These are phyloP conservation scores for Globisporangium mamillatum DNA, from an alignment of 352 stramenopile species.

Conservation along the genomic window DNA sequence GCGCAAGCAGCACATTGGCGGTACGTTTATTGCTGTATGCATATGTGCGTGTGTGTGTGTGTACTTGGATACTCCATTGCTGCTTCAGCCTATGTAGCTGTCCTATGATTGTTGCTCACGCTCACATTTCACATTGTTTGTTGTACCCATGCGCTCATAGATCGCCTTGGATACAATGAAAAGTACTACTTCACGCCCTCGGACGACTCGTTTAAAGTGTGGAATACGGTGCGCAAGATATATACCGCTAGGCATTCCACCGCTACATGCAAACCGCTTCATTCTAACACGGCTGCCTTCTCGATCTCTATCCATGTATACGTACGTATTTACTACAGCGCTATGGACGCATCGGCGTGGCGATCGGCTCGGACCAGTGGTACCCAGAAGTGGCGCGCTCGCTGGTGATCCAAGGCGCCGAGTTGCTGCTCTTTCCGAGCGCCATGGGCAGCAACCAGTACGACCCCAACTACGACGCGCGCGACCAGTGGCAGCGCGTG, in stretches of 20 bases:
- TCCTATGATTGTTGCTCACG: not conserved
- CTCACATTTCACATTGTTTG: constrained; percentile 2
- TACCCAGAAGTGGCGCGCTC: constrained; percentile 88
- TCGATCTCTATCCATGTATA: not conserved
- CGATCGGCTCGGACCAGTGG: constrained; percentile 92
- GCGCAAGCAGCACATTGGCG: constrained; percentile 90
- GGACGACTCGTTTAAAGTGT: constrained; percentile 88
- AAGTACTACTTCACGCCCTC: constrained; percentile 93
- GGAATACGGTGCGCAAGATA: constrained; percentile 60
- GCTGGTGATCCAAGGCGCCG: constrained; percentile 87
- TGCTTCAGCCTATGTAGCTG: not conserved
- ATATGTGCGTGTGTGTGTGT: not conserved
- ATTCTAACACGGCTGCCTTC: not conserved
- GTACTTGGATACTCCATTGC: not conserved
- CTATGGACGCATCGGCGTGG: constrained; percentile 86
- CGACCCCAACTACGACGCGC: constrained; percentile 82
- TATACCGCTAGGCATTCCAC: not conserved
- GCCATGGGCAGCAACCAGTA: constrained; percentile 87
- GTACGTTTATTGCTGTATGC: constrained; percentile 19
- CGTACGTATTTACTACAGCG: constrained; percentile 30
- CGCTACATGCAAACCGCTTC: not conserved
- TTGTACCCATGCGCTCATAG: constrained; percentile 18
- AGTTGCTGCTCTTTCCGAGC: constrained; percentile 82
- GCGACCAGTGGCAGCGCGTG: constrained; percentile 89
- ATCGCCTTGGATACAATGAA: constrained; percentile 89